Base-by-base conservation (phyloP, 1,139 yeast genomes). In the Magnusiomyces tetraspermus region DNA sequence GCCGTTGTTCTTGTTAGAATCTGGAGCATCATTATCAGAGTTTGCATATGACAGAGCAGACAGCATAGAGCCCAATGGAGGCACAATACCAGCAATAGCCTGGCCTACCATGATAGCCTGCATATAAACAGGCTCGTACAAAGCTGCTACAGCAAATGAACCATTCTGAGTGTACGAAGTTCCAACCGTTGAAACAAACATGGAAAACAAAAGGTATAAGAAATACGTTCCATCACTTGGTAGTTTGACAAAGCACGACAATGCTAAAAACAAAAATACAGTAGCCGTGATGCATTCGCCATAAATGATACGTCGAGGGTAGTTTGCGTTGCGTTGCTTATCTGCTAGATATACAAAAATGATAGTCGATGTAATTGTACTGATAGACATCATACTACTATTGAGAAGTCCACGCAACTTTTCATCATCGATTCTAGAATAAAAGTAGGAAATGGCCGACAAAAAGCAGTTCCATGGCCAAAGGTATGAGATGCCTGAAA, bases 381-480 rank as follows among this genome's bases (percentile, higher is more conserved):
- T 83, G 0, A 85, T 83, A 1, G 90, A 76, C 97, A 92, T 92
- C 84, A 90, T 85, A 0, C 94, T 80, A 24, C 95, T 83, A 5
- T 90, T 78, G 65, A 86, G 87, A 46, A 78, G 75, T 57, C 76
- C 77, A 15, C 53, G 42, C 26, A 37, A 17, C 4, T n/a, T 15
- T 2, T 47, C 44, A 23, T 47, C 45, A 13, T 47, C 33, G 22
- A 47, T 83, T 50, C 92, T 69, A 51, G 77, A 78, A 38, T 80
- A 79, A 64, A 88, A 88, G 67, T 86, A 89, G 3, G 86, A 85
- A 0, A 95, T 78, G 0, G 97, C 96, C 1, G 95, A 82, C 10
- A 92, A 71, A 60, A 89, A 83, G 59, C 95, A 82, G 71, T 92
- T 92, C 97, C 97, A 92, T 0, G 98, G 97, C 97, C 97, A 92